A percentile compares a stretch with the other conserved stretches of the same genome.
Conservation (phyloP, 345 rosid species). For the Syzygium aromaticum region DNA sequence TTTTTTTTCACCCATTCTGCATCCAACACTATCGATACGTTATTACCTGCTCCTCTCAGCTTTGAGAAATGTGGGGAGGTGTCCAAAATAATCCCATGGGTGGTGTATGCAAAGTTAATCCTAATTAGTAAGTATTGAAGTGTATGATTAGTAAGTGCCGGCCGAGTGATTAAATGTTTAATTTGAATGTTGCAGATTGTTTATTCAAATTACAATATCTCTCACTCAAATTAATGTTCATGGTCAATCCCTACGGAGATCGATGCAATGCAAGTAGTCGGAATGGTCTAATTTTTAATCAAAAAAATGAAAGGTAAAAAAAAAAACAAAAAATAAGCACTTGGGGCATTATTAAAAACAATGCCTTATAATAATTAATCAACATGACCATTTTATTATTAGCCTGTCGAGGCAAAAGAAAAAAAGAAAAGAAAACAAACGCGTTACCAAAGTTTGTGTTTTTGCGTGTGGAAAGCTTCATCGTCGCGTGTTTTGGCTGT, state of each 20-base stretch:
- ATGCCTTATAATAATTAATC: background rate
- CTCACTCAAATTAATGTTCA: background rate
- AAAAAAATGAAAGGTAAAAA: background rate
- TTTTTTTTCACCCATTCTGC: too few species aligned
- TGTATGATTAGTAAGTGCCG: background rate
- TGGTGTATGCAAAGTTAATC: background rate
- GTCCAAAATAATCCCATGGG: background rate
- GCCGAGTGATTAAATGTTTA: background rate
- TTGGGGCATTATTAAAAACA: background rate
- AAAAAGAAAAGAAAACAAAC: background rate
- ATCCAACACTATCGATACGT: too few species aligned
- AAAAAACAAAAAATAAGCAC: background rate
- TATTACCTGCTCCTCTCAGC: too few species aligned
- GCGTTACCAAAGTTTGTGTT: background rate
- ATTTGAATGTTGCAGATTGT: background rate
- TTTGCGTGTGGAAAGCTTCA: background rate
- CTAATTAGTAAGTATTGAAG: background rate
- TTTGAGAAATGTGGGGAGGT: too few species aligned
- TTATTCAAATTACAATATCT: background rate
- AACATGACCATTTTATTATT: background rate
- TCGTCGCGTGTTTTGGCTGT: background rate
- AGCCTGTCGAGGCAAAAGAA: background rate
- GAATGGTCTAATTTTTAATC: background rate
- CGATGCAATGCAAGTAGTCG: rapidly evolving
- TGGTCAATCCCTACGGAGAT: background rate